A percentile compares a stretch with the other conserved stretches of the same genome.
phyloP scores from a whole-genome alignment of 257 asterid species.

The Datura wrightii region DNA sequence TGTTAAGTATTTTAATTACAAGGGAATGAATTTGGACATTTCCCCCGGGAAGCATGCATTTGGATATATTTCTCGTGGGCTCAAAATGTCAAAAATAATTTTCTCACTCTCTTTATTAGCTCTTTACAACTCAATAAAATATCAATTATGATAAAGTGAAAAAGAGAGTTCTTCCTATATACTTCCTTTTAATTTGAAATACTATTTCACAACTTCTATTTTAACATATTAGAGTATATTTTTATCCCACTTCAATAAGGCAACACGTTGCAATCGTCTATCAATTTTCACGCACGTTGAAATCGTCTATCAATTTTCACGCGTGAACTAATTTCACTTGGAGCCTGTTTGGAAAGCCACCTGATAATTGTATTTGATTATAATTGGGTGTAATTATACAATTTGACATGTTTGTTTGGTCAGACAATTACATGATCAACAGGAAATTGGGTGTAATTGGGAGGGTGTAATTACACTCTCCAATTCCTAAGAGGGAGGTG shows the following conservation, averaged over 20 bases:
- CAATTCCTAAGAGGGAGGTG: too few relatives aligned
- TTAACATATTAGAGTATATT: background rate
- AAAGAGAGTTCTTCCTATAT: background rate
- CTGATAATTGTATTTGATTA: too few relatives aligned
- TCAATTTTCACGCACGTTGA: too few relatives aligned
- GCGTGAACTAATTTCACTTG: background rate
- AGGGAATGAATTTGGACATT: background rate
- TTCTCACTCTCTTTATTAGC: background rate
- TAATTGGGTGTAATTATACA: too few relatives aligned
- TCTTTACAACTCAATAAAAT: background rate
- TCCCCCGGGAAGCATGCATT: background rate
- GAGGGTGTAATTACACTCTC: too few relatives aligned
- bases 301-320: background rate
- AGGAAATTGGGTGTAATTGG: too few relatives aligned
- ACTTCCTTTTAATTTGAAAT: background rate
- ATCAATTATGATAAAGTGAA: too few relatives aligned
- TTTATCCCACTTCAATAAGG: background rate
- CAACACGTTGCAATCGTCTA: background rate
- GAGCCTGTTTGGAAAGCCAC: too few relatives aligned
- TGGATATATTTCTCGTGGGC: background rate
- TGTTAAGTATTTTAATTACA: too few relatives aligned
- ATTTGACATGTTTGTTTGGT: too few relatives aligned
- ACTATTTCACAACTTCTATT: background rate
- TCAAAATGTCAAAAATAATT: background rate
- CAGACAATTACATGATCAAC: too few relatives aligned